Evolutionary conservation across 306 rosid species (phyloP).

Genomic region (Psophocarpus tetragonolobus): DNA sequence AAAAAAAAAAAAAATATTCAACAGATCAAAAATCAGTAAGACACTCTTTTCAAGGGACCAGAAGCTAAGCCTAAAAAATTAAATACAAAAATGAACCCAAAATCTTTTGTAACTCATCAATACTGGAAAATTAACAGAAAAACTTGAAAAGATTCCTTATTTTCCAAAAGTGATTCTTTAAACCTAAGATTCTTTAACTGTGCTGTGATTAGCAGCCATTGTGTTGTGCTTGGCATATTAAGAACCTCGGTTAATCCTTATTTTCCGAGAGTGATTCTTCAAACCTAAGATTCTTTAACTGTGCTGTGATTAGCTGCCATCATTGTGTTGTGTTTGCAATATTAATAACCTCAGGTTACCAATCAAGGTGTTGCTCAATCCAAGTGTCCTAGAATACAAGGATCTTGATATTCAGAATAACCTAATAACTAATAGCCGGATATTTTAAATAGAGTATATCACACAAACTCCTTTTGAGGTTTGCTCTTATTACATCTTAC

Average conservation of each 20-base stretch:
- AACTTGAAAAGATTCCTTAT: not conserved
- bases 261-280: not conserved
- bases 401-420: not conserved
- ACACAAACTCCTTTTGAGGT: too few relatives aligned
- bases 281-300: not conserved
- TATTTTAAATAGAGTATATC: too few relatives aligned
- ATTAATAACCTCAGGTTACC: conserved; percentile 2
- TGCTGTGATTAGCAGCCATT: conserved; percentile 4
- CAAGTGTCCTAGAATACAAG: not conserved
- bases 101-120: conserved; percentile 13
- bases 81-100: conserved; percentile 18
- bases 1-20: too few relatives aligned
- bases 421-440: not conserved
- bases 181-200: not conserved
- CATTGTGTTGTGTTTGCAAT: not conserved
- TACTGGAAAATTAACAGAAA: not conserved
- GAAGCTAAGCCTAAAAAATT: not conserved
- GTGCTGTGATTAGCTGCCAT: conserved; percentile 3
- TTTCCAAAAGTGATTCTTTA: not conserved
- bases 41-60: not conserved
- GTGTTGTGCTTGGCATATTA: too few relatives aligned
- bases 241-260: too few relatives aligned
- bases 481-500: too few relatives aligned
- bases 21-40: too few relatives aligned
- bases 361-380: conserved; percentile 8